Conservation (phyloP, 495 filamentous ascomycete genomes). For the Rostrohypoxylon terebratum region DNA sequence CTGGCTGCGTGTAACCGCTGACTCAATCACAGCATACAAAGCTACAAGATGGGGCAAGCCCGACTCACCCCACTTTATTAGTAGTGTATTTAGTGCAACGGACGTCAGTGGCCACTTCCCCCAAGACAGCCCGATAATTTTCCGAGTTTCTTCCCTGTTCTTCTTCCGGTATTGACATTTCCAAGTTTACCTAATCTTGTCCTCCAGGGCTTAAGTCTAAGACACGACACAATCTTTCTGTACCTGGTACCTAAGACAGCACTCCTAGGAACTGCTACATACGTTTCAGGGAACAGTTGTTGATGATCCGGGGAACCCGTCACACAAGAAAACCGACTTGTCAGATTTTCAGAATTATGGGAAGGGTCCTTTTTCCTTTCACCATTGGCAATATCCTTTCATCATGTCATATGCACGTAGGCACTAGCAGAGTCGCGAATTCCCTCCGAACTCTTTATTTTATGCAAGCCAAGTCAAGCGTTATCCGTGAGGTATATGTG, state of each 20-base stretch:
- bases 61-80: slow-evolving; percentile 1
- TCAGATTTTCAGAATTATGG: not conserved
- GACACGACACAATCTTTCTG: not conserved
- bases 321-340: not conserved
- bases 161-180: not conserved
- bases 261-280: not conserved
- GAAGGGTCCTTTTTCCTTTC: not conserved
- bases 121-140: slow-evolving; percentile 4
- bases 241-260: too few species aligned
- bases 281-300: not conserved
- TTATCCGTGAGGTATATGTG: not conserved
- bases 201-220: not conserved
- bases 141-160: slow-evolving; percentile 5
- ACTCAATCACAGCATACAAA: too few species aligned
- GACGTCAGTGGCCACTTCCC: not conserved
- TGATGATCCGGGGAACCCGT: not conserved
- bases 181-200: not conserved
- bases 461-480: too few species aligned
- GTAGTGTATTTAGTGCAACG: slow-evolving; percentile 13
- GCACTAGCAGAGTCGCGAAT: not conserved
- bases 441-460: not conserved
- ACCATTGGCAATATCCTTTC: not conserved
- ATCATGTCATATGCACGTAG: not conserved
- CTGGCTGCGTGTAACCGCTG: not conserved
- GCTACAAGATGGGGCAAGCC: slow-evolving; percentile 15